Evolutionary conservation across 2,329 filamentous ascomycete species (phyloP), one percentile per base, ranked within the genome.

Genomic region (Trichoderma aggressivum): DNA sequence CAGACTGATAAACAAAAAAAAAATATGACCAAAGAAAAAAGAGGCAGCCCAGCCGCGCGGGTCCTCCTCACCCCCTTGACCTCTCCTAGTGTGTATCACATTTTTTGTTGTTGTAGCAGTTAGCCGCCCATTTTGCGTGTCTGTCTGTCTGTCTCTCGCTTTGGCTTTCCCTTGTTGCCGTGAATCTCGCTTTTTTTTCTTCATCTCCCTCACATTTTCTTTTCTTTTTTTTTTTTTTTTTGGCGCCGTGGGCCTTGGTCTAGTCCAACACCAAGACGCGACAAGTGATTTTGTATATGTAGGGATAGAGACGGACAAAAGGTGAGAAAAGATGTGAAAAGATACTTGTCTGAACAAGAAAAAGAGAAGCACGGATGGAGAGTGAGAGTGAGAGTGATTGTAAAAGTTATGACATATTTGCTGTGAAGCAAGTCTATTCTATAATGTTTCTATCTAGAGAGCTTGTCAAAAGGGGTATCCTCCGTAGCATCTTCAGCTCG

Each of bases 401-500:
- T 53, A 65, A 18, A 59, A 34, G 32, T 56, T 56, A 34, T 59
- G 56, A 34, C 56, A 59, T 59, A 30, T 59, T 58, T 69, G 70
- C 70, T 55, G 70, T 65, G 65, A 70, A 69, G 65, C 70, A 64
- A 70, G 21, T 68, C 53, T 59, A 50, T 63, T 72, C 36, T 72
- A 55, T 70, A 60, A 61, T 72, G 61, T 39, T 26, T 72, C 71
- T 70, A 72, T 61, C 58, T 71, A 62, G 47, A 3, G 43, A 71
- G 53, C 26, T 71, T 66, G 50, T 58, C 14, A 66, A 47, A 56
- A 56, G 63, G 63, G 63, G 63, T 66, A 66, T 80, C 78, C 75
- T 80, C 74, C 77, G 75, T 75, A 74, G 75, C 72, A 70, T 77
- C 74, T 75, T 76, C 75, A 79, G 78, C 76, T 77, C 78, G 76